Evolutionary conservation across 2,329 filamentous ascomycete species (phyloP), one percentile per base, ranked within the genome.

Genomic region (Pseudogymnoascus sp.): DNA sequence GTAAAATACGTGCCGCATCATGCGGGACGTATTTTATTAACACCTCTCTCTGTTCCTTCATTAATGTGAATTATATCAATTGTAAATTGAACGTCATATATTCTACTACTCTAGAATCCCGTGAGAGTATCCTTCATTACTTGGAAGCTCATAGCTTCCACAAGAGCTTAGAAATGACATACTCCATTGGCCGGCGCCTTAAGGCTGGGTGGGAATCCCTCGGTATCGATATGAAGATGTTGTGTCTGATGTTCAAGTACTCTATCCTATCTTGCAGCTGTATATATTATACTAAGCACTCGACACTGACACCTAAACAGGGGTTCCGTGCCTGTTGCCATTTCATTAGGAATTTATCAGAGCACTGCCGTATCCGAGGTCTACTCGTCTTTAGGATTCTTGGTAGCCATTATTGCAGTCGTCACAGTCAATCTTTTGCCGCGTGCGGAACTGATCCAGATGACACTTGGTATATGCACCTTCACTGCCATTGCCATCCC

Each of bases 191-290:
- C 23, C 31, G 23, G 25, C 59, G 31, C 59, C 28, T 61, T 5
- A 12, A 42, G 59, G 59, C 59, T 6, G 28, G 59, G 25, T 61
- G 31, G 59, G 25, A 42, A 61, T 61, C 59, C 23, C 59, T 61
- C 4, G 18, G 25, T 42, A 25, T 61, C 4, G 31, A 61, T n/a
- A 40, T 7, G 16, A 61, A 61, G 59, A 36, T 61, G 7, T 37
- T 61, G 25, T 61, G n/a, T 34, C 34, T 61, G 59, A 61, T 61
- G 31, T 61, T 61, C 59, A 61, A 61, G 59, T 61, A 9, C 12
- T 16, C 6, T 38, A 56, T 28, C 49, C 49, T 18, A 42, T 42
- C 38, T 16, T 21, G 38, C 16, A 42, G 16, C 38, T 18, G n/a
- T 42, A 42, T 42, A 42, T 42, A 1, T 21, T 42, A 42, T 40